Conservation (phyloP, 352 stramenopile genomes). For the Phytophthora megakarya region DNA sequence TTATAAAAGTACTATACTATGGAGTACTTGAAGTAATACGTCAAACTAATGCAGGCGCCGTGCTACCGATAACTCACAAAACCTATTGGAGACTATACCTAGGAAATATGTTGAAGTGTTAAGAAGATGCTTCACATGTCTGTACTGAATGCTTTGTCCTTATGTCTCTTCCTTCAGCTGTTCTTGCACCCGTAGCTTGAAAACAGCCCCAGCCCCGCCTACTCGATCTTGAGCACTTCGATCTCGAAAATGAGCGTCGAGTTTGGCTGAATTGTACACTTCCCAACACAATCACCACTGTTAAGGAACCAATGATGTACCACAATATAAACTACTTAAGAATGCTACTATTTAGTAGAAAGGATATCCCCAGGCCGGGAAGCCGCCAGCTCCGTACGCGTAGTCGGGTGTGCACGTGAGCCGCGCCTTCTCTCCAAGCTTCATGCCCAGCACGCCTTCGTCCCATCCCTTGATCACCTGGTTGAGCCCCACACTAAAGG, state of each 20-base stretch:
- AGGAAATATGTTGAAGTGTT: too few relatives aligned
- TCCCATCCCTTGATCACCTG: conserved; percentile 97
- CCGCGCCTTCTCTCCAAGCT: conserved; percentile 88
- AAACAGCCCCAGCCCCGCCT: conserved; percentile 8
- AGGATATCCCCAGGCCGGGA: conserved; percentile 93
- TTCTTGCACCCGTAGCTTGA: conserved; percentile 3
- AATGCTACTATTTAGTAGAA: conserved; percentile 24
- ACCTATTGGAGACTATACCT: too few relatives aligned
- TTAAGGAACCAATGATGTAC: conserved; percentile 44
- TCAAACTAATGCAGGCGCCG: too few relatives aligned
- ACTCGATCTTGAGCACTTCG: conserved; percentile 86
- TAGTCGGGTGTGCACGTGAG: conserved; percentile 95
- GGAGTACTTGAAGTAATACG: too few relatives aligned
- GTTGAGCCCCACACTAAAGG: conserved; percentile 92
- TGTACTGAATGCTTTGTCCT: conserved; percentile 5
- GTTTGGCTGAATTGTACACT: conserved; percentile 91
- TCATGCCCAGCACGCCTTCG: conserved; percentile 88
- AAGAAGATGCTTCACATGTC: too few relatives aligned
- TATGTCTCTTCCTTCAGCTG: not conserved
- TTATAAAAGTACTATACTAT: too few relatives aligned
- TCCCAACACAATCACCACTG: conserved; percentile 16
- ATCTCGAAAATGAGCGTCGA: conserved; percentile 93
- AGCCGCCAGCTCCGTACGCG: conserved; percentile 93
- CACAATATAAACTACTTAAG: conserved; percentile 10
- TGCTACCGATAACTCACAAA: too few relatives aligned